Evolutionary conservation across 73 alveolate genomes (phyloP), one percentile per base, ranked within the genome.

Genomic region (Urostyla sp.): DNA sequence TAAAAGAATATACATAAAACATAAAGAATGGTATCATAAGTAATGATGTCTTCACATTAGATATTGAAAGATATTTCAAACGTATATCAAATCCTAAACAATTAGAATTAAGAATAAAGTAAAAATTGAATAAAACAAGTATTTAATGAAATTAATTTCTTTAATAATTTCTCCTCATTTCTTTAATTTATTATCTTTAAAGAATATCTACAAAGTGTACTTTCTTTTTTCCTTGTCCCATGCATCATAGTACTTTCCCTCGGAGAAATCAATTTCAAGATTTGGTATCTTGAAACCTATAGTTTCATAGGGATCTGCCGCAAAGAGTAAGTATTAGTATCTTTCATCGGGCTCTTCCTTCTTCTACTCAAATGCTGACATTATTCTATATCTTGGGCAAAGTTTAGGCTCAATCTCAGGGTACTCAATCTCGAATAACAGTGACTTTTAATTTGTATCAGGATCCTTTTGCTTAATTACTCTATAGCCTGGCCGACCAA

Each of bases 401-500:
- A 94, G 79, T 44, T 75, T 88, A 43, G 67, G 85, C 23, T 82
- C 88, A 35, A 87, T 92, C 85, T 97, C 98, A 6, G 99, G 99
- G 87, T 96, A 98, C 66, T 95, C 99, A 49, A 98, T 82, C 89
- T 96, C 99, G 78, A 98, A 98, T 48, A 95, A 88, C 60, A 98
- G 85, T 10, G 97, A 95, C 89, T 96, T 96, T 91, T 95, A 95
- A 55, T 93, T 94, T 18, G 96, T 90, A 73, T 90, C 94, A 8
- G 97, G 98, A 74, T 98, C 99, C 50, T 94, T 89, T 88, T 93
- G 96, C 86, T 98, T 95, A 49, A 95, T 89, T 43, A 97, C 99
- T 74, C 96, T 87, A 88, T 98, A 98, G 23, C 99, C 99, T n/a
- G 99, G 99, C 61, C 99, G 53, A 3, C 99, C 99, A 7, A 98